These are phyloP conservation scores for Aspergillus niger DNA, from an alignment of 2,329 filamentous ascomycete genomes.

Conservation along the genomic window DNA sequence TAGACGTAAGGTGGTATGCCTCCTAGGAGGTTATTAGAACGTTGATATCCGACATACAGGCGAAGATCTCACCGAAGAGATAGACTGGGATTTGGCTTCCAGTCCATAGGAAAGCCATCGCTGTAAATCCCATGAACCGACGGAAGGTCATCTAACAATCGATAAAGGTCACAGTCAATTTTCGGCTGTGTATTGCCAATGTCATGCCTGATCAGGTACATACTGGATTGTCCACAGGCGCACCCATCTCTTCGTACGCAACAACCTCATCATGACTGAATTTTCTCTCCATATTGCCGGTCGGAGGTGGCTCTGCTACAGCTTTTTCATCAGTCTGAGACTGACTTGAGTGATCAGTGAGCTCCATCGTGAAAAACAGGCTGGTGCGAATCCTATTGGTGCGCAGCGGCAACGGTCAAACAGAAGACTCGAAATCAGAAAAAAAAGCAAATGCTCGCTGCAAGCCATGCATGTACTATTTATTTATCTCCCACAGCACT, in stretches of 20 bases:
- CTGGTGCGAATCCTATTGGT: background rate
- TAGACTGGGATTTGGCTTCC: constrained; percentile 63
- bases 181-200: background rate
- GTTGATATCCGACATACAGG: background rate
- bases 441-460: constrained; percentile 4
- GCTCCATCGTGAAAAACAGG: constrained; percentile 11
- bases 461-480: constrained; percentile 16
- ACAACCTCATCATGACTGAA: constrained; percentile 51
- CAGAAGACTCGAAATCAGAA: background rate
- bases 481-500: constrained; percentile 6
- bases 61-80: constrained; percentile 44
- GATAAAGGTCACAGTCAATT: constrained; percentile 19
- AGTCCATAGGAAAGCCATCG: constrained; percentile 64
- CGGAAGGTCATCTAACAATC: constrained; percentile 50
- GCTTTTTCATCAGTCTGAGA: constrained; percentile 33
- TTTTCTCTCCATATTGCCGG: constrained; percentile 32
- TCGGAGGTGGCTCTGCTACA: constrained; percentile 27
- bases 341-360: constrained; percentile 21
- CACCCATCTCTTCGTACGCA: constrained; percentile 46
- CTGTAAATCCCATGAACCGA: constrained; percentile 57
- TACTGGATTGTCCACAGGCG: constrained; percentile 48
- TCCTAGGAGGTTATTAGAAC: constrained; percentile 27
- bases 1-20: constrained; percentile 60
- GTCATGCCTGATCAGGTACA: constrained; percentile 3
- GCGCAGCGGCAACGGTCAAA: constrained; percentile 9